Percentiles rank a stretch among this genome's conserved stretches.
phyloP scores from a whole-genome alignment of 306 rosid species.

The Vigna mungo region DNA sequence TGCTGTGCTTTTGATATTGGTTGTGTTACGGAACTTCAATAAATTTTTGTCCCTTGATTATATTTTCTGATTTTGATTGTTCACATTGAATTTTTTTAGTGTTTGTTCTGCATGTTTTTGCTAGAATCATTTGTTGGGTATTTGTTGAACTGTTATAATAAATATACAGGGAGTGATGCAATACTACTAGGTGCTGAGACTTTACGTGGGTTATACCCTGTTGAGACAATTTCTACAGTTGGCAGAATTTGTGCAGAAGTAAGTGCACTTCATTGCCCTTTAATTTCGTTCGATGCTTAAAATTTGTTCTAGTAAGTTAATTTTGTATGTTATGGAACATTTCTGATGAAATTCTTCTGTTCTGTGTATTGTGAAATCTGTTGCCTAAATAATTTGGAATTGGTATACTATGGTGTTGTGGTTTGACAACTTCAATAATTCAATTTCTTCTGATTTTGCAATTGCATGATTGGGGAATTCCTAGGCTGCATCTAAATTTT shows the following conservation, averaged over 20 bases:
- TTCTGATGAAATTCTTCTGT: slow-evolving; percentile 13
- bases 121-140: slow-evolving; percentile 9
- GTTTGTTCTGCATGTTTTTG: slow-evolving; percentile 32
- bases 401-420: slow-evolving; percentile 18
- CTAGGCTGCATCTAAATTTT: slow-evolving; percentile 18
- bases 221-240: slow-evolving; percentile 90
- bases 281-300: slow-evolving; percentile 34
- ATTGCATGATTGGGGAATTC: slow-evolving; percentile 17
- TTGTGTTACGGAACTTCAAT: neutral
- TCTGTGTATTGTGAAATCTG: slow-evolving; percentile 17
- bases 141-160: slow-evolving; percentile 42
- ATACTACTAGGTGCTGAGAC: slow-evolving; percentile 99
- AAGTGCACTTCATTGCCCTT: slow-evolving; percentile 31
- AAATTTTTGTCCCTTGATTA: neutral
- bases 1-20: slow-evolving; percentile 18
- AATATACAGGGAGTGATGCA: slow-evolving; percentile 91
- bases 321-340: slow-evolving; percentile 14
- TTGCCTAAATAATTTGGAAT: slow-evolving; percentile 31
- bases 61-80: neutral
- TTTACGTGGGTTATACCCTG: slow-evolving; percentile 92
- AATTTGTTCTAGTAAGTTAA: slow-evolving; percentile 29
- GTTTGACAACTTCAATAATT: slow-evolving; percentile 30
- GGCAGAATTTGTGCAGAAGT: slow-evolving; percentile 96
- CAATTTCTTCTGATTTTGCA: slow-evolving; percentile 5
- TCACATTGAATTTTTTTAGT: neutral